These are phyloP conservation scores for Aotearoamyces nothofagi DNA, from an alignment of 2,329 filamentous ascomycete species.

Conservation along the genomic window DNA sequence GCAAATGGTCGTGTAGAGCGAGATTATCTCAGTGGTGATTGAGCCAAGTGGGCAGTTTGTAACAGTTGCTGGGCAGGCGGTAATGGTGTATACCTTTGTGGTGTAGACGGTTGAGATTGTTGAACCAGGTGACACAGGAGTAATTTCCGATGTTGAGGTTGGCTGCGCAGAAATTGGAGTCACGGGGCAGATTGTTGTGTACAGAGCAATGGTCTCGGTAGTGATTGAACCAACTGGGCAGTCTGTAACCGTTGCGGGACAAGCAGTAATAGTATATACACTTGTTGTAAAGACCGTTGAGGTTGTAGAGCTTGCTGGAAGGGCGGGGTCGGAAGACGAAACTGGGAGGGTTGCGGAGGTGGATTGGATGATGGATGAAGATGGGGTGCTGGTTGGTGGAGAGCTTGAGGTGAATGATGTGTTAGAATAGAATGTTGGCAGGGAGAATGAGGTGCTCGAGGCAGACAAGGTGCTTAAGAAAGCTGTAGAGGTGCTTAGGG, in stretches of 20 bases:
- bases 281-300: slow-evolving; percentile 2
- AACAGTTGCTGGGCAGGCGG: slow-evolving; percentile 20
- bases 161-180: no score
- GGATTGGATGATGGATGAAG: no score
- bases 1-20: slow-evolving; percentile 29
- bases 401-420: no score
- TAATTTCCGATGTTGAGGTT: no score
- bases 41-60: slow-evolving; percentile 22
- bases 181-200: slow-evolving; percentile 20
- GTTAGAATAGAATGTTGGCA: no score
- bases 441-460: no score
- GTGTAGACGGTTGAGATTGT: slow-evolving; percentile 6
- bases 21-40: slow-evolving; percentile 23
- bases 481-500: no score
- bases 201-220: slow-evolving; percentile 16
- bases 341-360: no score
- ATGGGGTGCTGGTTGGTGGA: no score
- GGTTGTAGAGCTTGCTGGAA: slow-evolving; percentile 1
- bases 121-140: background rate
- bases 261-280: slow-evolving; percentile 3
- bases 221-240: slow-evolving; percentile 12
- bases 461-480: no score
- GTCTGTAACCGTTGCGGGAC: slow-evolving; percentile 2
- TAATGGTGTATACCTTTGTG: slow-evolving; percentile 6
- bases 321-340: no score